Percentiles rank a stretch among this genome's conserved stretches.
phyloP scores from a whole-genome alignment of 2,329 filamentous ascomycete genomes.

The Dryadomyces quercus-mongolicae region DNA sequence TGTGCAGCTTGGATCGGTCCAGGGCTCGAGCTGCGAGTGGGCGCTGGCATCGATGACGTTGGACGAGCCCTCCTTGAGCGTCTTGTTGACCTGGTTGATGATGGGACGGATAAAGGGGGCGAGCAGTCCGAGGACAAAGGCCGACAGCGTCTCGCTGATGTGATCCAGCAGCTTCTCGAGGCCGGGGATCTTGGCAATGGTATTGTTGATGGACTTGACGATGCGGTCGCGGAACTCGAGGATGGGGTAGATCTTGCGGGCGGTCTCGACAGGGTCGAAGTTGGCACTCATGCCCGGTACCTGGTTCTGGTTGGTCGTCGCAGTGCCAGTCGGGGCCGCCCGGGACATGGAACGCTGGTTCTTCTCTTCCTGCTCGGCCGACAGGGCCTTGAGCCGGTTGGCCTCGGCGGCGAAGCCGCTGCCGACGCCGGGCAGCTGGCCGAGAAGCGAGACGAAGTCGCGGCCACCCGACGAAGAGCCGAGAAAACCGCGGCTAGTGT shows the following conservation, averaged over 20 bases:
- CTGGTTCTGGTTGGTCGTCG: conserved; percentile 40
- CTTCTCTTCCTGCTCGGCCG: conserved; percentile 50
- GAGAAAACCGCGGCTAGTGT: conserved; percentile 22
- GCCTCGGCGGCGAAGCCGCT: conserved; percentile 56
- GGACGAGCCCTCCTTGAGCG: conserved; percentile 75
- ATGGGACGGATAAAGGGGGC: conserved; percentile 88
- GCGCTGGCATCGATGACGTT: conserved; percentile 56
- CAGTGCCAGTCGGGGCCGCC: conserved; percentile 17
- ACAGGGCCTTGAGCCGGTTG: conserved; percentile 44
- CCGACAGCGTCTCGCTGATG: conserved; percentile 82
- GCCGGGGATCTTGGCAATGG: conserved; percentile 85
- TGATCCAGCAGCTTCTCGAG: conserved; percentile 84
- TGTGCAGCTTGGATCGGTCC: conserved; percentile 62
- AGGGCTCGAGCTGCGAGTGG: conserved; percentile 66
- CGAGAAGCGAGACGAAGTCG: conserved; percentile 61
- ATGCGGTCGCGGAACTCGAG: conserved; percentile 89
- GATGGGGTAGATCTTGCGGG: conserved; percentile 84
- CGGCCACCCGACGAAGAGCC: conserved; percentile 23
- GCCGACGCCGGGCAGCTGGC: conserved; percentile 61
- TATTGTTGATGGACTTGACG: conserved; percentile 71
- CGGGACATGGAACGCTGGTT: conserved; percentile 25
- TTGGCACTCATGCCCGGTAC: conserved; percentile 63
- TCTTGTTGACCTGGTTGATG: conserved; percentile 74
- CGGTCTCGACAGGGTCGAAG: conserved; percentile 68
- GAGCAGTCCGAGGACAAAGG: conserved; percentile 83